phyloP scores from a whole-genome alignment of 2,329 filamentous ascomycete genomes.

The Ophiostoma sp. region DNA sequence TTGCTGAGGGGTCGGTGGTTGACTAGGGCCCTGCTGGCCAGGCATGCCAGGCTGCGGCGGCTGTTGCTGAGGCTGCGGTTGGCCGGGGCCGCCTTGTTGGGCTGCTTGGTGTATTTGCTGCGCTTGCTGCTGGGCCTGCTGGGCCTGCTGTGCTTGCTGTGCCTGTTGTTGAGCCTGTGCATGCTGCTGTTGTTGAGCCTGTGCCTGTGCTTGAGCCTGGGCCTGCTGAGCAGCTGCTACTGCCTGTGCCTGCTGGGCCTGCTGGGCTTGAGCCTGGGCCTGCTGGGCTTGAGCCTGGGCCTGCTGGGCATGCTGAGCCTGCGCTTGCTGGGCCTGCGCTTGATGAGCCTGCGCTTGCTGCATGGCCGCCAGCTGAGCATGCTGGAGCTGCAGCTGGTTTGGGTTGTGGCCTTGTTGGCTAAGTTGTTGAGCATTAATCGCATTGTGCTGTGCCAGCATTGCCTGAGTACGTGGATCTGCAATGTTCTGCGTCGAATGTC shows the following conservation, averaged over 20 bases:
- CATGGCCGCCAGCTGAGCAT: slow-evolving; percentile 30
- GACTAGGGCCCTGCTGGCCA: slow-evolving; percentile 22
- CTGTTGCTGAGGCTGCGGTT: slow-evolving; percentile 32
- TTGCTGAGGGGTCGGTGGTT: slow-evolving; percentile 30
- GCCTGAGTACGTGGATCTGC: slow-evolving; percentile 31
- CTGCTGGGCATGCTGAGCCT: slow-evolving; percentile 22
- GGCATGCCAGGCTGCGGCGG: slow-evolving; percentile 25
- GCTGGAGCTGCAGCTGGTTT: slow-evolving; percentile 33
- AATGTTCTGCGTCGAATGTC: not conserved
- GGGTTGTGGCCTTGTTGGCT: slow-evolving; percentile 35
- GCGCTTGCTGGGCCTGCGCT: slow-evolving; percentile 29
- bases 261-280: slow-evolving; percentile 38
- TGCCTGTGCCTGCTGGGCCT: slow-evolving; percentile 27
- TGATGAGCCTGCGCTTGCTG: slow-evolving; percentile 37
- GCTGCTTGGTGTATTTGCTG: slow-evolving; percentile 40
- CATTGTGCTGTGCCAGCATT: slow-evolving; percentile 46
- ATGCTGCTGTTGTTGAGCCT: slow-evolving; percentile 35
- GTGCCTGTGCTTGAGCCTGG: slow-evolving; percentile 37
- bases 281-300: slow-evolving; percentile 39
- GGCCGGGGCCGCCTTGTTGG: slow-evolving; percentile 36
- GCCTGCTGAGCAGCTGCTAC: slow-evolving; percentile 22
- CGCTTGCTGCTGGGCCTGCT: slow-evolving; percentile 32
- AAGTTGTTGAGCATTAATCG: slow-evolving; percentile 41
- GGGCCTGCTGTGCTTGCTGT: slow-evolving; percentile 34
- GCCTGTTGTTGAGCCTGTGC: slow-evolving; percentile 22